These are phyloP conservation scores for Calendula officinalis DNA, from an alignment of 129 eudicot species.

Conservation along the genomic window DNA sequence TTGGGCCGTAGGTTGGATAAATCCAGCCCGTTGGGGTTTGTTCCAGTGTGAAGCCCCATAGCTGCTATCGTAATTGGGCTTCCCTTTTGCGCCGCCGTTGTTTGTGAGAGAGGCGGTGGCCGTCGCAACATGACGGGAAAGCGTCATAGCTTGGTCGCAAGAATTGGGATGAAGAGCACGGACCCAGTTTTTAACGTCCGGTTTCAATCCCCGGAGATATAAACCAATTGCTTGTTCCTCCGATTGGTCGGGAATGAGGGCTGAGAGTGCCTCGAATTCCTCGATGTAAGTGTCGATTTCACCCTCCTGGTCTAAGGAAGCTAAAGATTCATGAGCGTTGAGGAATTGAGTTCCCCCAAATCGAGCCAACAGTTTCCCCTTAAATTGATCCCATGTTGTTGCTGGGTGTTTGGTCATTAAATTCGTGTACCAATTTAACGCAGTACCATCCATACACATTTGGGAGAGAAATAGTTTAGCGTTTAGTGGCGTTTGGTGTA, in stretches of 20 bases:
- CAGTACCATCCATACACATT: slow-evolving; percentile 1
- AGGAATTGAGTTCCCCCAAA: neutral
- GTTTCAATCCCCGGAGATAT: neutral
- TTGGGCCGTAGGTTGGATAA: neutral
- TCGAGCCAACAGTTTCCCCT: neutral
- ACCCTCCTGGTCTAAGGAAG: neutral
- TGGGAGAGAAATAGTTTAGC: neutral
- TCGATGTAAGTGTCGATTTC: neutral
- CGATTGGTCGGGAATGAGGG: neutral
- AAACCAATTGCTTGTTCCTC: slow-evolving; percentile 3
- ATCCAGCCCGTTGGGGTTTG: neutral
- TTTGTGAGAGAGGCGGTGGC: too few relatives aligned
- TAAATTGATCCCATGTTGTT: neutral
- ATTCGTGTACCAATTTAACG: neutral
- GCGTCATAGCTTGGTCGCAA: neutral
- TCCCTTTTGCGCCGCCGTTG: too few relatives aligned
- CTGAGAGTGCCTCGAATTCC: neutral
- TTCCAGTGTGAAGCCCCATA: neutral
- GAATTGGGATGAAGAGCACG: neutral
- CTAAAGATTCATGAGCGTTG: neutral
- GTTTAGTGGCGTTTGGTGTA: neutral
- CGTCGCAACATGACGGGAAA: neutral
- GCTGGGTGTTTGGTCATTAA: neutral
- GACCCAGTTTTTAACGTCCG: neutral
- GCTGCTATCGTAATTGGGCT: neutral